These are phyloP conservation scores for Microstroma glucosiphilum DNA, from an alignment of 1,284 basidiomycete species.

Conservation along the genomic window DNA sequence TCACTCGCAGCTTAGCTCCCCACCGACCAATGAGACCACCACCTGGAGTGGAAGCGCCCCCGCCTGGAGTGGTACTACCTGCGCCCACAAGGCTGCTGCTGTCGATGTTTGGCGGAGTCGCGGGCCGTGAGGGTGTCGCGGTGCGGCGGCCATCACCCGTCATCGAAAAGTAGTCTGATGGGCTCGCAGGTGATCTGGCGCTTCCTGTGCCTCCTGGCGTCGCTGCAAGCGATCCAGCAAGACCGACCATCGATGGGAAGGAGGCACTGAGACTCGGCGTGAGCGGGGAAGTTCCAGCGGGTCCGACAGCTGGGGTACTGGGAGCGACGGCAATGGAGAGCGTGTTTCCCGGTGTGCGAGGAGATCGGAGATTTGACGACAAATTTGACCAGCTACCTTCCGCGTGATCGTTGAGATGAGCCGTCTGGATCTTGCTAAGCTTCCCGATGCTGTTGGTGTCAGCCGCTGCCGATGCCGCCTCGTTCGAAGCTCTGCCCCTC, in stretches of 20 bases:
- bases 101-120: constrained; percentile 1
- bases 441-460: no score
- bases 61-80: background rate
- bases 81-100: background rate
- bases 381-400: no score
- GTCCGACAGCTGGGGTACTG: constrained; percentile 29
- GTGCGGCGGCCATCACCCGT: constrained; percentile 25
- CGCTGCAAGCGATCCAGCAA: background rate
- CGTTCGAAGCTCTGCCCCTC: background rate
- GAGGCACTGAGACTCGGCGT: constrained; percentile 15
- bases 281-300: constrained; percentile 16
- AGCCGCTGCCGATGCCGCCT: background rate
- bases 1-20: background rate
- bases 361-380: no score
- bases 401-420: no score
- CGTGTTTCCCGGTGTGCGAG: constrained; percentile 33
- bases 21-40: background rate
- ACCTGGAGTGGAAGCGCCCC: background rate
- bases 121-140: constrained; percentile 15
- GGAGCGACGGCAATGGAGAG: constrained; percentile 32
- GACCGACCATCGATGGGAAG: background rate
- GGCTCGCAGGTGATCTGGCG: background rate
- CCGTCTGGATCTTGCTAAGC: no score
- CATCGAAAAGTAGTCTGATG: constrained; percentile 31
- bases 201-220: no score